Evolutionary conservation across 768 basidiomycete species (phyloP).

Genomic region (Tylopilus cervinicoccineus): DNA sequence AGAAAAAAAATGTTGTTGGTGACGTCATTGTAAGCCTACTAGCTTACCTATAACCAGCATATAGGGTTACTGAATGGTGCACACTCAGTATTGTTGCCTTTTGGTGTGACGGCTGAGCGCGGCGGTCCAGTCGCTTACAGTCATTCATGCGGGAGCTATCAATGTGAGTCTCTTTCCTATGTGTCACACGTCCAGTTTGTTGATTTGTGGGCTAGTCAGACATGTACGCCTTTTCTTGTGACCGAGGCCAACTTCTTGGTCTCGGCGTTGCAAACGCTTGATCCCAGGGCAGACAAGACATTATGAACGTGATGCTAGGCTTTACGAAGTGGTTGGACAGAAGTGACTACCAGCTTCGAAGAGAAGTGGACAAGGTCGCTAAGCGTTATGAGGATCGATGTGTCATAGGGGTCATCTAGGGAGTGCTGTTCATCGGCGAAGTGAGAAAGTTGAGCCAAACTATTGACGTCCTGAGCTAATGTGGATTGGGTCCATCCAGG

Average conservation of each 20-base stretch:
- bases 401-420: conserved; percentile 95
- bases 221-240: conserved; percentile 95
- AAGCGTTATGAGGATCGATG: conserved; percentile 98
- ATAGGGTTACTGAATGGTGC: no score
- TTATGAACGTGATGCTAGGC: conserved; percentile 96
- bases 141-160: conserved; percentile 93
- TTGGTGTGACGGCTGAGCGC: no score
- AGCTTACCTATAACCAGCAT: no score
- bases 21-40: conserved; percentile 91
- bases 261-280: conserved; percentile 95
- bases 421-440: conserved; percentile 98
- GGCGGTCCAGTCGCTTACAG: no score
- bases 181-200: background rate
- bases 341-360: conserved; percentile 92
- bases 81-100: no score
- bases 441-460: conserved; percentile 42
- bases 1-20: conserved; percentile 92
- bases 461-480: conserved; percentile 6
- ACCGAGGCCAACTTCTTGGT: conserved; percentile 98
- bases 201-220: conserved; percentile 85
- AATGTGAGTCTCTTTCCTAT: conserved; percentile 53
- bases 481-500: conserved; percentile 43
- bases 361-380: conserved; percentile 97
- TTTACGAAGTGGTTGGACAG: conserved; percentile 91
- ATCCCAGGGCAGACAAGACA: conserved; percentile 95